Conservation (phyloP, 2,329 filamentous ascomycete species). For the Pleurostoma richardsiae region DNA sequence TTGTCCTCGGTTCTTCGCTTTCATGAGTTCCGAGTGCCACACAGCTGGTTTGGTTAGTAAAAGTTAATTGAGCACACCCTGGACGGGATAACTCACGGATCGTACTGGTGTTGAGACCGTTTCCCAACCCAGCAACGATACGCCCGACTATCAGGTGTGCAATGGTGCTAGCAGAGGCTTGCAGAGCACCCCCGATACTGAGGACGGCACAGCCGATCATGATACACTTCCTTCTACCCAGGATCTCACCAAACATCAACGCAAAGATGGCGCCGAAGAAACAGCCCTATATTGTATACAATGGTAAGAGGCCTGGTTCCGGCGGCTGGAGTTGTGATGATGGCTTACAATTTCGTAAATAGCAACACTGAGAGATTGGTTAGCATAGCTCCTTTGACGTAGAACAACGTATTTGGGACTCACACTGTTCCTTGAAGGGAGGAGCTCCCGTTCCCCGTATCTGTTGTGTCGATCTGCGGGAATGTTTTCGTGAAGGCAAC, state of each 20-base stretch:
- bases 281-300: conserved; percentile 28
- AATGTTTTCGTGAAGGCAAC: conserved; percentile 23
- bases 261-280: conserved; percentile 38
- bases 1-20: conserved; percentile 30
- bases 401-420: too few relatives aligned
- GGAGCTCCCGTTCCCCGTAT: conserved; percentile 26
- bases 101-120: conserved; percentile 43
- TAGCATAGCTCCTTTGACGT: too few relatives aligned
- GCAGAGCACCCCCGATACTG: conserved; percentile 35
- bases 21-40: conserved; percentile 37
- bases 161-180: conserved; percentile 31
- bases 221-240: conserved; percentile 35
- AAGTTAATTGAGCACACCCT: too few relatives aligned
- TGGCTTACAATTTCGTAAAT: conserved; percentile 31
- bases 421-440: conserved; percentile 36
- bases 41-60: conserved; percentile 12
- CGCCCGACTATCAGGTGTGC: conserved; percentile 37
- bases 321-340: too few relatives aligned
- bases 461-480: conserved; percentile 28
- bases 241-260: conserved; percentile 31
- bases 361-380: conserved; percentile 18
- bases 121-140: conserved; percentile 38
- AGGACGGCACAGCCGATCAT: conserved; percentile 33
- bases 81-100: conserved; percentile 20
- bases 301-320: too few relatives aligned